A percentile compares a stretch with the other conserved stretches of the same genome.
phyloP scores from a whole-genome alignment of 2,329 filamentous ascomycete genomes.

The Xylariaceae sp. region DNA sequence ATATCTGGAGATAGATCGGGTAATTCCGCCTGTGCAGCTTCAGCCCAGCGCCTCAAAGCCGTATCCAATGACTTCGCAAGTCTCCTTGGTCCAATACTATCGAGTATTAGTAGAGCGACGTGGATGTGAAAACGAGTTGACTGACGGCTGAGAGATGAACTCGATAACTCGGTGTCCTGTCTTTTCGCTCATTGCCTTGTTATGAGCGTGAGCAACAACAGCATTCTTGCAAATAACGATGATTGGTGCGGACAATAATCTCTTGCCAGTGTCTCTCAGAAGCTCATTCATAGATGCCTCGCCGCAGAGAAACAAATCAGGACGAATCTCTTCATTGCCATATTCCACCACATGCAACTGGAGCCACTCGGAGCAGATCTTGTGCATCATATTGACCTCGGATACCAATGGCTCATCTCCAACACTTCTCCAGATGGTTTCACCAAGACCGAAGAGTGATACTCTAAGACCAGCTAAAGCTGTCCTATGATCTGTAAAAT shows the following conservation, averaged over 20 bases:
- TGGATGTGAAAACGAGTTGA: not conserved
- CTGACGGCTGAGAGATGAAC: constrained; percentile 36
- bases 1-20: too few relatives aligned
- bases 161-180: constrained; percentile 27
- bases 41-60: constrained; percentile 1
- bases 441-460: not conserved
- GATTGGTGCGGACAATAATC: constrained; percentile 15
- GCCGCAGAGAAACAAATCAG: constrained; percentile 21
- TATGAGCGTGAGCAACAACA: constrained; percentile 23
- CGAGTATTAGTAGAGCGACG: not conserved
- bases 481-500: constrained; percentile 22
- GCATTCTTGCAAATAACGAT: constrained; percentile 31
- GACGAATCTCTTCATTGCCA: constrained; percentile 2
- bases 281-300: constrained; percentile 12
- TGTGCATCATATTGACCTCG: constrained; percentile 17
- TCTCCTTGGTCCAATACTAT: constrained; percentile 34
- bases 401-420: not conserved
- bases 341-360: constrained; percentile 24
- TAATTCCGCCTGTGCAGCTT: not conserved
- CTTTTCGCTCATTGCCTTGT: constrained; percentile 6
- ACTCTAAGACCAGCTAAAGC: constrained; percentile 12
- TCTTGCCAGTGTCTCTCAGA: not conserved
- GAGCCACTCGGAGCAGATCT: constrained; percentile 33
- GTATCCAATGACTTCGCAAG: constrained; percentile 29
- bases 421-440: not conserved